phyloP scores from a whole-genome alignment of 139 green algal genomes.

The Medakamo hakoo region DNA sequence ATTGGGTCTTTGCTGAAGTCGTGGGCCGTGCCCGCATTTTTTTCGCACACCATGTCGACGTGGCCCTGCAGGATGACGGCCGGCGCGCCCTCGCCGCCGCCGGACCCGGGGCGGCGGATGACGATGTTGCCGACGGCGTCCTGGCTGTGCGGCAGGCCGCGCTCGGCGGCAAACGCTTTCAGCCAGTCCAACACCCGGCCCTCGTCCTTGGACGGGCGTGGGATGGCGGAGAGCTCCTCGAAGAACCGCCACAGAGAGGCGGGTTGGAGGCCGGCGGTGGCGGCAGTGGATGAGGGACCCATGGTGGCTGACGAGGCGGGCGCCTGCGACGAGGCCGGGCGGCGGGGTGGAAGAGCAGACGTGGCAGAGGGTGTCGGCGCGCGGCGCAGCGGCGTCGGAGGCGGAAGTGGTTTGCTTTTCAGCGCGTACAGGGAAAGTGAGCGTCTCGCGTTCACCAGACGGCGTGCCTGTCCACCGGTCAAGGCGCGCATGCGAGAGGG shows the following conservation, averaged over 20 bases:
- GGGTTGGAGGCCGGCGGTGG: slow-evolving; percentile 22
- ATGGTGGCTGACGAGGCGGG: too few species aligned
- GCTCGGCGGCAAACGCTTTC: slow-evolving; percentile 37
- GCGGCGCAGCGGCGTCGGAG: too few species aligned
- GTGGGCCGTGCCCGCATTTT: slow-evolving; percentile 29
- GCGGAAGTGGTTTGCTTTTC: too few species aligned
- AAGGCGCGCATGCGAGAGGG: too few species aligned
- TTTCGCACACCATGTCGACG: slow-evolving; percentile 34
- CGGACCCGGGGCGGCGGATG: slow-evolving; percentile 33
- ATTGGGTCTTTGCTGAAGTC: slow-evolving; percentile 48
- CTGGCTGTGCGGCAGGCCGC: slow-evolving; percentile 21
- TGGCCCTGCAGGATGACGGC: slow-evolving; percentile 44
- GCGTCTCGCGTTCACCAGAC: too few species aligned
- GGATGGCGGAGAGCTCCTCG: slow-evolving; percentile 23
- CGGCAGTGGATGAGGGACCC: too few species aligned
- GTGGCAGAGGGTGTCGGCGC: too few species aligned
- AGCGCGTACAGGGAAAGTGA: too few species aligned
- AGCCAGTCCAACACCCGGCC: slow-evolving; percentile 41
- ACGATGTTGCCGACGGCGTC: slow-evolving; percentile 57
- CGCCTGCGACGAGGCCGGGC: too few species aligned
- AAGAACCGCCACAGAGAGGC: slow-evolving; percentile 24
- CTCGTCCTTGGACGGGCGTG: slow-evolving; percentile 44
- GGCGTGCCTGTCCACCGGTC: too few species aligned
- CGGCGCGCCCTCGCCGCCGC: slow-evolving; percentile 36
- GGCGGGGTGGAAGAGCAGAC: too few species aligned